Conservation (phyloP, 352 stramenopile genomes). For the Globisporangium megalacanthum region DNA sequence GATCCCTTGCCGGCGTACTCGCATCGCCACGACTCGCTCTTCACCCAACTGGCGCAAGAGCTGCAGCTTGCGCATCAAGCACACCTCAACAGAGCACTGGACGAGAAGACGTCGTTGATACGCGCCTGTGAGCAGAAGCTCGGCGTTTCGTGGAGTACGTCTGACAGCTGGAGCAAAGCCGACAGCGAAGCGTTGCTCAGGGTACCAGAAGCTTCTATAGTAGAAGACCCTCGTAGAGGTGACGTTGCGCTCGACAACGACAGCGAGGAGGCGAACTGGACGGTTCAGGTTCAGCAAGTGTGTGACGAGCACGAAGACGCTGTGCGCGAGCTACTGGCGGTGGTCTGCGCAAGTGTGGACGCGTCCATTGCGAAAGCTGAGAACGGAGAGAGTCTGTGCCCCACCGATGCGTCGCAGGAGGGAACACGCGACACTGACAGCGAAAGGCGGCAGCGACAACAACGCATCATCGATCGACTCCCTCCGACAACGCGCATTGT, state of each 20-base stretch:
- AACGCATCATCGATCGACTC: background rate
- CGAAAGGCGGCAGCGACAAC: background rate
- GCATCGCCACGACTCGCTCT: slow-evolving; percentile 18
- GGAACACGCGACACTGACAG: slow-evolving; percentile 1
- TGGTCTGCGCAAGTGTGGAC: slow-evolving; percentile 21
- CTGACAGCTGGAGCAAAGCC: background rate
- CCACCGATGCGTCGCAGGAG: slow-evolving; percentile 1
- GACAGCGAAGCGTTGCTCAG: slow-evolving; percentile 13
- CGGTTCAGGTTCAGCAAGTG: slow-evolving; percentile 1
- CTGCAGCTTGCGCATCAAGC: slow-evolving; percentile 30
- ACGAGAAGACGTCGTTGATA: slow-evolving; percentile 30
- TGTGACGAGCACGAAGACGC: slow-evolving; percentile 14
- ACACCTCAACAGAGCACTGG: slow-evolving; percentile 24
- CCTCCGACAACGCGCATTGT: background rate
- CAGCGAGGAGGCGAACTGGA: background rate
- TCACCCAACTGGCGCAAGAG: slow-evolving; percentile 32
- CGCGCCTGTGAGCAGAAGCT: slow-evolving; percentile 19
- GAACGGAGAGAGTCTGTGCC: slow-evolving; percentile 1
- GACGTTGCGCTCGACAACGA: background rate
- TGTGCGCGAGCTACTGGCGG: slow-evolving; percentile 17
- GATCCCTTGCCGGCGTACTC: slow-evolving; percentile 12
- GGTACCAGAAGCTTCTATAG: slow-evolving; percentile 1
- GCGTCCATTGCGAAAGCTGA: slow-evolving; percentile 4
- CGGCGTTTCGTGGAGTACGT: slow-evolving; percentile 12
- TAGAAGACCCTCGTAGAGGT: background rate